Evolutionary conservation across 139 green algal species (phyloP).

Genomic region (Limnomonas spitsbergensis): DNA sequence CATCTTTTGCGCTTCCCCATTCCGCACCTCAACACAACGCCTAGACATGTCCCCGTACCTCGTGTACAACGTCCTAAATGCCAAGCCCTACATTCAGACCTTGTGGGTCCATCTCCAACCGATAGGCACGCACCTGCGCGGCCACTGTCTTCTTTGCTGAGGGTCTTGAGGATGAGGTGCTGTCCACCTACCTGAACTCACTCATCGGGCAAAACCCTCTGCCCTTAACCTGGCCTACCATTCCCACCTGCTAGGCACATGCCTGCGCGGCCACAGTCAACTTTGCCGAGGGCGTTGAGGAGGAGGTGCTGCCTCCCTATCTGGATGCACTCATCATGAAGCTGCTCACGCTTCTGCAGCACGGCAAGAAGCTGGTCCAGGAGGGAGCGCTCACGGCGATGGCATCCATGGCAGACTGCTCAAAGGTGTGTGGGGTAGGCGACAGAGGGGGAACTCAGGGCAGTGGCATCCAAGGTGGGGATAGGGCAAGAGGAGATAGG

Average conservation of each 20-base stretch:
- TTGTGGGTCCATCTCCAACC: too few relatives aligned
- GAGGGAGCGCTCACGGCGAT: constrained; percentile 94
- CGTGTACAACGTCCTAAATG: too few relatives aligned
- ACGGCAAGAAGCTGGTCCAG: constrained; percentile 73
- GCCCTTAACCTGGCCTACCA: neutral
- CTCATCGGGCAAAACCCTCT: too few relatives aligned
- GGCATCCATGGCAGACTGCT: constrained; percentile 87
- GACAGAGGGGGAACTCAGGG: too few relatives aligned
- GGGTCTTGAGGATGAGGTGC: neutral
- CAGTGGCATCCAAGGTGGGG: too few relatives aligned
- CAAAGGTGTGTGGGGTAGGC: constrained; percentile 44
- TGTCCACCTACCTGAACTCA: too few relatives aligned
- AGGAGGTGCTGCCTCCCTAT: constrained; percentile 84
- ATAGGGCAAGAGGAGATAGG: too few relatives aligned
- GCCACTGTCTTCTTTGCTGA: neutral
- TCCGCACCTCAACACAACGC: too few relatives aligned
- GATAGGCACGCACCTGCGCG: too few relatives aligned
- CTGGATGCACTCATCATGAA: constrained; percentile 88
- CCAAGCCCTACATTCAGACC: too few relatives aligned
- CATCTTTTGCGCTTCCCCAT: too few relatives aligned
- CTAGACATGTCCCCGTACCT: too few relatives aligned
- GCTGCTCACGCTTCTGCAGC: constrained; percentile 79
- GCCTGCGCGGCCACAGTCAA: constrained; percentile 93
- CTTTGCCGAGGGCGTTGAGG: constrained; percentile 88
- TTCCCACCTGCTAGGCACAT: constrained; percentile 78